Conservation (phyloP, 2,329 filamentous ascomycete genomes). For the Davidsoniella neocaledoniae region DNA sequence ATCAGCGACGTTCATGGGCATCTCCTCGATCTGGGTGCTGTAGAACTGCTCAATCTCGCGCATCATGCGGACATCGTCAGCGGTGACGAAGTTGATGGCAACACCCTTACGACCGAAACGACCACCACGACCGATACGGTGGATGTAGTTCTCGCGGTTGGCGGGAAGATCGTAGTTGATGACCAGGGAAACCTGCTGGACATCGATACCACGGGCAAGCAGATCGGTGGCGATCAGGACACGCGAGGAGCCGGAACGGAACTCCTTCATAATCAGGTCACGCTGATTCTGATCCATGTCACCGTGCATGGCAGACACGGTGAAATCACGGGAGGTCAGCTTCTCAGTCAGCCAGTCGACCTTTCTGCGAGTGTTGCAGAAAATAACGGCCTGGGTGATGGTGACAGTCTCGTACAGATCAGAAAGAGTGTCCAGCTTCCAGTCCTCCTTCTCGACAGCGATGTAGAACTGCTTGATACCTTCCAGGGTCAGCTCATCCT, state of each 20-base stretch:
- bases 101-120: slow-evolving; percentile 99
- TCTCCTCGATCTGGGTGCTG: slow-evolving; percentile 99
- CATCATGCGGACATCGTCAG: slow-evolving; percentile 99
- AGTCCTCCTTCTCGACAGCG: slow-evolving; percentile 99
- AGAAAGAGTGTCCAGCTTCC: slow-evolving; percentile 98
- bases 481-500: slow-evolving; percentile 97
- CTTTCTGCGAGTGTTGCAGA: slow-evolving; percentile 99
- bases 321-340: slow-evolving; percentile 96
- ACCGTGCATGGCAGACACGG: slow-evolving; percentile 98
- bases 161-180: slow-evolving; percentile 99
- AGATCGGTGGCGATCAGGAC: slow-evolving; percentile 97
- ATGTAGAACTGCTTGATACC: slow-evolving; percentile 99
- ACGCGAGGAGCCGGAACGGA: slow-evolving; percentile 95
- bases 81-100: slow-evolving; percentile 99
- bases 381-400: slow-evolving; percentile 98
- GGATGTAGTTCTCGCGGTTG: slow-evolving; percentile 99
- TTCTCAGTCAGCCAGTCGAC: slow-evolving; percentile 99
- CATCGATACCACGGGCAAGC: slow-evolving; percentile 97
- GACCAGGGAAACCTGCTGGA: slow-evolving; percentile 97
- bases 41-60: slow-evolving; percentile 99
- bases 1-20: slow-evolving; percentile 87
- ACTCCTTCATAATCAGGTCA: slow-evolving; percentile 99
- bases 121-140: slow-evolving; percentile 97
- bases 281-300: slow-evolving; percentile 98
- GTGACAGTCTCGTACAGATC: slow-evolving; percentile 99